Base-by-base conservation (phyloP, 768 basidiomycete species). In the Termitomyces sp. region DNA sequence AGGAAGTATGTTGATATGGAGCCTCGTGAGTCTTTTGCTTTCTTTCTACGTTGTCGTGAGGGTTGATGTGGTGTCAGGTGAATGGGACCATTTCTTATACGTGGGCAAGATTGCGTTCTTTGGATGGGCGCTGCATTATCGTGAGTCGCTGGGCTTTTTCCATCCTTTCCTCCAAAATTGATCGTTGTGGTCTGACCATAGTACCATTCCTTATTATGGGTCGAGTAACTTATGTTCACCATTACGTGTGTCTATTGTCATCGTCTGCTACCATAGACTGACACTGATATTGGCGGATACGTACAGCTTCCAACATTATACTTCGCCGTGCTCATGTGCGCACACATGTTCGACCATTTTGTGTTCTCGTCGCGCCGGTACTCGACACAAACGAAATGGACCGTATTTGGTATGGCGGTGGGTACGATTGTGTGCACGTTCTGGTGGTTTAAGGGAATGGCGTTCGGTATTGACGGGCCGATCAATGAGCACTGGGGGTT, bases 141-240 rank as follows among this genome's bases (percentile, higher is more conserved):
- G 94, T 95, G 64, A 66, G 89, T 75, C 1, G 32, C 20, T 18
- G 40, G 7, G 10, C 20, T 12, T n/a, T 54, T 28, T 14, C 30
- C 54, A 24, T 24, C 10, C n/a, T 20, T 38, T 36, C 22, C 4
- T 46, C 10, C 33, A 18, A 20, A 7, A 44, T 53, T 54, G n/a
- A 48, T 52, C 46, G 32, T 55, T 32, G 3, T 35, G 35, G 36
- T 26, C 14, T 32, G 14, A 14, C 6, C 52, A 54, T 64, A 97
- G 95, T 88, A 24, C 96, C 96, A 1, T 99, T 98, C 86, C 75
- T 98, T 63, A 86, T 98, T 75, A 99, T 99, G 97, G 95, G 92
- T 22, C 92, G 94, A 58, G 92, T 94, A 4, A 97, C 94, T 32
- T 98, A 98, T 65, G 75, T 98, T 28, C 96, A 98, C 71, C 94